Evolutionary conservation across 495 filamentous ascomycete genomes (phyloP).

Genomic region (Penicillium malachiteum): DNA sequence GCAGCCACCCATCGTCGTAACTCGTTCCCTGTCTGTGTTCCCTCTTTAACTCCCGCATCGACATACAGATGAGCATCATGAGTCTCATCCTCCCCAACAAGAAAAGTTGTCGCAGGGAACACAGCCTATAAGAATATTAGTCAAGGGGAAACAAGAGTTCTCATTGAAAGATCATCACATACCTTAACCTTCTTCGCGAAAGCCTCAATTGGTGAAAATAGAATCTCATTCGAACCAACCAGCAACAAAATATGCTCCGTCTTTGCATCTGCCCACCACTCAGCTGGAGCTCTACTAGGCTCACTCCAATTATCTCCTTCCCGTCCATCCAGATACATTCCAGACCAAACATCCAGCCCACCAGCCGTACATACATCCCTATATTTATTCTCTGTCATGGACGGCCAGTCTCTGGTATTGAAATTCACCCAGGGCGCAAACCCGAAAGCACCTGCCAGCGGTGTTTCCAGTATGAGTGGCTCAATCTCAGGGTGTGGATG

Average conservation of each 20-base stretch:
- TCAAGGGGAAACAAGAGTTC: not conserved
- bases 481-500: conserved; percentile 58
- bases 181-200: conserved; percentile 49
- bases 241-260: conserved; percentile 51
- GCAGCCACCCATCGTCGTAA: conserved; percentile 35
- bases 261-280: conserved; percentile 54
- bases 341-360: conserved; percentile 39
- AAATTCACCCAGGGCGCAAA: conserved; percentile 60
- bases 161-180: conserved; percentile 2
- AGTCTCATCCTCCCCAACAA: conserved; percentile 35
- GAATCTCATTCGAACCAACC: conserved; percentile 55
- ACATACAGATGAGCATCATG: conserved; percentile 36
- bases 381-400: conserved; percentile 43
- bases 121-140: conserved; percentile 24
- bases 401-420: conserved; percentile 26
- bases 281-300: conserved; percentile 44
- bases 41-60: conserved; percentile 16
- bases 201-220: conserved; percentile 54
- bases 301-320: conserved; percentile 56
- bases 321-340: conserved; percentile 42
- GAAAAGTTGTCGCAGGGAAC: conserved; percentile 30
- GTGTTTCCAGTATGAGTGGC: conserved; percentile 25
- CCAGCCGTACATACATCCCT: conserved; percentile 47
- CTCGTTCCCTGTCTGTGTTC: conserved; percentile 26
- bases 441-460: conserved; percentile 50